A percentile compares a stretch with the other conserved stretches of the same genome.
Conservation (phyloP, 768 basidiomycete genomes). For the Podaxis pistillaris region DNA sequence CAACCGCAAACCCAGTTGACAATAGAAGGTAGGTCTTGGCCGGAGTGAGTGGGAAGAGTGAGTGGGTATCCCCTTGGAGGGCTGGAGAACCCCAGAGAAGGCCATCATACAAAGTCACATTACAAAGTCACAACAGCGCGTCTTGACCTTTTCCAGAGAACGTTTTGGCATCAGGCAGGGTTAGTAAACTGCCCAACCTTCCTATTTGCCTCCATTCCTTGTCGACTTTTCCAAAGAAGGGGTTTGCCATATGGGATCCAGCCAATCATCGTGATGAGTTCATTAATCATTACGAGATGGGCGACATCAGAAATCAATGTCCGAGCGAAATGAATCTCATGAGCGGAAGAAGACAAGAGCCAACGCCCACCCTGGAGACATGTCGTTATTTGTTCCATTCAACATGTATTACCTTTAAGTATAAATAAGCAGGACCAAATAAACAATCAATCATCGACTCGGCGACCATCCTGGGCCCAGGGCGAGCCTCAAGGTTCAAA, state of each 20-base stretch:
- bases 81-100: not conserved
- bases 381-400: not conserved
- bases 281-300: not conserved
- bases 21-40: not conserved
- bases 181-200: not conserved
- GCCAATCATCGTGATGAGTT: not conserved
- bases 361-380: not conserved
- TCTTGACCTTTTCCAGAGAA: conserved; percentile 5
- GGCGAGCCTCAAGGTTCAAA: too few relatives aligned
- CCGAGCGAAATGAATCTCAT: not conserved
- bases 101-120: not conserved
- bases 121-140: conserved; percentile 4
- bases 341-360: not conserved
- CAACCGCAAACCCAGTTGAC: not conserved
- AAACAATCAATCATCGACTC: too few relatives aligned
- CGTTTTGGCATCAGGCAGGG: not conserved
- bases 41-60: conserved; percentile 2
- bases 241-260: not conserved
- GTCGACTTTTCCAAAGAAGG: not conserved
- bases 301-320: not conserved
- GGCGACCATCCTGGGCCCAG: too few relatives aligned
- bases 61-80: not conserved
- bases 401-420: not conserved
- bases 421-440: too few relatives aligned
- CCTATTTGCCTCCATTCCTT: not conserved